A percentile compares a stretch with the other conserved stretches of the same genome.
Conservation (phyloP, 2,329 filamentous ascomycete species). For the Sporothrix mexicana region DNA sequence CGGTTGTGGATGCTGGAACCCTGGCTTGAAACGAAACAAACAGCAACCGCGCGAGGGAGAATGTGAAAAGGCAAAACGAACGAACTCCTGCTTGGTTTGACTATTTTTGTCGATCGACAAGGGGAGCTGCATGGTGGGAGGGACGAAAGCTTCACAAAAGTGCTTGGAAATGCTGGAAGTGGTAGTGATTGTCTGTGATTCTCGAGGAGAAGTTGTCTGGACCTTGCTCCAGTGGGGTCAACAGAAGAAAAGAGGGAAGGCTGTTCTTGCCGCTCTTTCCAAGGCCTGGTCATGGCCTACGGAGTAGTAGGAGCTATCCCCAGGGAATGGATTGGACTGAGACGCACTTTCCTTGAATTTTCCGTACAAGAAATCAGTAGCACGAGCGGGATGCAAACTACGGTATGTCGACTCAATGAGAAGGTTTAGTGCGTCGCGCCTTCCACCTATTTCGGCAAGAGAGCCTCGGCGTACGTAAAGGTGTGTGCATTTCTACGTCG, state of each 20-base stretch:
- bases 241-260: background rate
- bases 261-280: background rate
- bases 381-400: slow-evolving; percentile 6
- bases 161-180: slow-evolving; percentile 8
- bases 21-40: slow-evolving; percentile 33
- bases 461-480: background rate
- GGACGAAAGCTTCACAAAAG: slow-evolving; percentile 14
- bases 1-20: slow-evolving; percentile 11
- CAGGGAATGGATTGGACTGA: slow-evolving; percentile 1
- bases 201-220: background rate
- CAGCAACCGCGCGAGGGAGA: background rate
- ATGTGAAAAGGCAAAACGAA: background rate
- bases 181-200: slow-evolving; percentile 16
- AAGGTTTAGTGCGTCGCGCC: background rate
- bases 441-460: background rate
- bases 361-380: background rate
- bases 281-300: background rate
- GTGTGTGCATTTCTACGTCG: background rate
- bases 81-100: slow-evolving; percentile 5
- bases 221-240: slow-evolving; percentile 6
- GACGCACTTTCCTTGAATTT: slow-evolving; percentile 9
- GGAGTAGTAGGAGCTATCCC: background rate
- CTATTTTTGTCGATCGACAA: slow-evolving; percentile 28
- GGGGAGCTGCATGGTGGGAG: slow-evolving; percentile 9
- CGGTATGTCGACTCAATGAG: background rate